Percentiles rank a stretch among this genome's conserved stretches.
Evolutionary conservation across 129 eudicot species (phyloP).

Genomic region (Cynara cardunculus): DNA sequence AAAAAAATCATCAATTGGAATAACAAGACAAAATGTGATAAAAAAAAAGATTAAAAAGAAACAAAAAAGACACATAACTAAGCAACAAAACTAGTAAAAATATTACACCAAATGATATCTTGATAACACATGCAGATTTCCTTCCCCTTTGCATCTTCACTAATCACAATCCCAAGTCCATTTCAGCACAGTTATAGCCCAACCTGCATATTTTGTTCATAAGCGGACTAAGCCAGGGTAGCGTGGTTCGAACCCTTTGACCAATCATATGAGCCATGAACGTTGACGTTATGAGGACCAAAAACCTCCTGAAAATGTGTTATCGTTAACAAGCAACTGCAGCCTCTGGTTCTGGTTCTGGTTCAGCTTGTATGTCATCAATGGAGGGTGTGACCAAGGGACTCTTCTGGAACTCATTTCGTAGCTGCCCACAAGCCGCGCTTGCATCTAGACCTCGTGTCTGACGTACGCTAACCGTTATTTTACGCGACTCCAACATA

Average conservation of each 20-base stretch:
- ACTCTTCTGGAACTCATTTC: slow-evolving; percentile 85
- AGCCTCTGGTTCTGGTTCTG: slow-evolving; percentile 21
- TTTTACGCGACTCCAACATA: slow-evolving; percentile 72
- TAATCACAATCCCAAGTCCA: slow-evolving; percentile 10
- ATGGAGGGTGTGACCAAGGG: slow-evolving; percentile 48
- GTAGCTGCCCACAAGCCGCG: slow-evolving; percentile 97
- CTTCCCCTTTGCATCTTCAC: slow-evolving; percentile 1
- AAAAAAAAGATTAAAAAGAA: neutral
- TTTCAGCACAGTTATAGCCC: neutral
- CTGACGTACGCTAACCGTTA: slow-evolving; percentile 94
- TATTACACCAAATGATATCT: slow-evolving; percentile 5
- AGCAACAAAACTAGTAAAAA: slow-evolving; percentile 7
- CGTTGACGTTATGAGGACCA: neutral
- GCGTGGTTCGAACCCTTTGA: slow-evolving; percentile 15
- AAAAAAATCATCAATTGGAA: neutral
- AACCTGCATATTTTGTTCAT: slow-evolving; percentile 6
- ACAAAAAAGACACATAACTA: neutral
- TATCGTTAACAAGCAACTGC: slow-evolving; percentile 32
- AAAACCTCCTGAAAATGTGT: neutral
- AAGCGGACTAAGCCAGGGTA: neutral
- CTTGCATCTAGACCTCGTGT: slow-evolving; percentile 97
- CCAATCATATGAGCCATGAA: slow-evolving; percentile 12
- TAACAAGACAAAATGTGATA: neutral
- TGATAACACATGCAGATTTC: neutral
- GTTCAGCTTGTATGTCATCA: slow-evolving; percentile 23